phyloP scores from a whole-genome alignment of 352 stramenopile genomes.

The Pythium brassicae region DNA sequence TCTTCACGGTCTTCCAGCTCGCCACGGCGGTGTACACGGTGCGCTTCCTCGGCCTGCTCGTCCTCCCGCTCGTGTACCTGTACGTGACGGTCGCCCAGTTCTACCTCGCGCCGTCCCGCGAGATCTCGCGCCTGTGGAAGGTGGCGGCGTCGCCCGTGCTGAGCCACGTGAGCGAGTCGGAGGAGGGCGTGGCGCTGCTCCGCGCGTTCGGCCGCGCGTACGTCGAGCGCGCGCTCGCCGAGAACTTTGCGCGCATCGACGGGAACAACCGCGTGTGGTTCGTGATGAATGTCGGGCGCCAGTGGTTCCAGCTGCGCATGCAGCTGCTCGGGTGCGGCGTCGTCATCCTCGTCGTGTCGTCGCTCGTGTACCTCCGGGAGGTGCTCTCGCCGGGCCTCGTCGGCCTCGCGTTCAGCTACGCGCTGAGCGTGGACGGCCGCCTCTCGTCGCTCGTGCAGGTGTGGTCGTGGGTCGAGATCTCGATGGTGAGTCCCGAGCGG shows the following conservation, averaged over 20 bases:
- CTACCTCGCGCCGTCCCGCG: constrained; percentile 27
- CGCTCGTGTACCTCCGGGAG: not conserved
- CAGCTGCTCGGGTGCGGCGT: not conserved
- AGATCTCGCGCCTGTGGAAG: constrained; percentile 31
- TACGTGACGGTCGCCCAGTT: constrained; percentile 27
- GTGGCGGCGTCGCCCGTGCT: constrained; percentile 26
- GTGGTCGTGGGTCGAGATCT: not conserved
- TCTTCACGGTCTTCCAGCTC: constrained; percentile 57
- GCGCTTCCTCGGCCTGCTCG: constrained; percentile 51
- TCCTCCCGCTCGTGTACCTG: constrained; percentile 55
- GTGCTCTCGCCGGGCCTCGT: not conserved
- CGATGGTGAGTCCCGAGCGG: not conserved
- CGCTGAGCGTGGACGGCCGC: not conserved
- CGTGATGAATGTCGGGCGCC: not conserved
- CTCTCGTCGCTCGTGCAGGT: not conserved
- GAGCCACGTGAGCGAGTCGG: constrained; percentile 28
- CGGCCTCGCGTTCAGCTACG: not conserved
- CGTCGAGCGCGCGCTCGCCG: constrained; percentile 12
- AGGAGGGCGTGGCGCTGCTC: constrained; percentile 33
- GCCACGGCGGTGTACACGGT: constrained; percentile 57
- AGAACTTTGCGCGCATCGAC: constrained; percentile 23
- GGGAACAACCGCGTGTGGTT: not conserved
- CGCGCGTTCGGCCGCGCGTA: constrained; percentile 24
- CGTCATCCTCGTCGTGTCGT: not conserved
- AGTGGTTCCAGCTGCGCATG: not conserved